Conservation (phyloP, 2,329 filamentous ascomycete species). For the Fusarium tanahbumbuense region DNA sequence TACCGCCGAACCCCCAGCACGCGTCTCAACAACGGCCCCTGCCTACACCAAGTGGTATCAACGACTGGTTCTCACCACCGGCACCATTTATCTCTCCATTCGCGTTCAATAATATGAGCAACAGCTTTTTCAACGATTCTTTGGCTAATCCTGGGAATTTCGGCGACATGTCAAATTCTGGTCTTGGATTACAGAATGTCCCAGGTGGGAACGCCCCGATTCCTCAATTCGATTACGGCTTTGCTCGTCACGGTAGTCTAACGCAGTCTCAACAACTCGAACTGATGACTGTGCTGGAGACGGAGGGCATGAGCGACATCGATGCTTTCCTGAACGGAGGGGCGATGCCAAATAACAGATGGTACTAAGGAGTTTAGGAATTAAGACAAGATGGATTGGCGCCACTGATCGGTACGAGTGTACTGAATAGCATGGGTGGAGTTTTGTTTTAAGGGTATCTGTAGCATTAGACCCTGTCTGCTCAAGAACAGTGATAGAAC, state of each 20-base stretch:
- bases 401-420: constrained; percentile 9
- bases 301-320: constrained; percentile 71
- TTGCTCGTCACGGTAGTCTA: constrained; percentile 73
- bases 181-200: constrained; percentile 51
- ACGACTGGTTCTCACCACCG: constrained; percentile 67
- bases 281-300: constrained; percentile 83
- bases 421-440: constrained; percentile 18
- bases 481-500: constrained; percentile 21
- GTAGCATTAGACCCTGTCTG: constrained; percentile 34
- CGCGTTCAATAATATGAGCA: constrained; percentile 57
- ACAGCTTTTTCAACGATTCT: constrained; percentile 56
- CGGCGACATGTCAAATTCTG: constrained; percentile 46
- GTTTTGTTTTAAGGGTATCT: constrained; percentile 20
- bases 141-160: constrained; percentile 47
- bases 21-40: constrained; percentile 59
- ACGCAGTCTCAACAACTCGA: constrained; percentile 86
- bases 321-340: constrained; percentile 66
- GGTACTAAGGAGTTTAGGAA: constrained; percentile 45
- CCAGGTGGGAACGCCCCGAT: constrained; percentile 41
- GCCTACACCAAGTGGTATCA: constrained; percentile 53
- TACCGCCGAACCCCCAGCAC: constrained; percentile 54
- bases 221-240: constrained; percentile 50
- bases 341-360: constrained; percentile 47
- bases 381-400: constrained; percentile 15
- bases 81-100: constrained; percentile 66